A percentile compares a stretch with the other conserved stretches of the same genome.
Conservation (phyloP, 106 monocot genomes). For the Agapanthus africanus region DNA sequence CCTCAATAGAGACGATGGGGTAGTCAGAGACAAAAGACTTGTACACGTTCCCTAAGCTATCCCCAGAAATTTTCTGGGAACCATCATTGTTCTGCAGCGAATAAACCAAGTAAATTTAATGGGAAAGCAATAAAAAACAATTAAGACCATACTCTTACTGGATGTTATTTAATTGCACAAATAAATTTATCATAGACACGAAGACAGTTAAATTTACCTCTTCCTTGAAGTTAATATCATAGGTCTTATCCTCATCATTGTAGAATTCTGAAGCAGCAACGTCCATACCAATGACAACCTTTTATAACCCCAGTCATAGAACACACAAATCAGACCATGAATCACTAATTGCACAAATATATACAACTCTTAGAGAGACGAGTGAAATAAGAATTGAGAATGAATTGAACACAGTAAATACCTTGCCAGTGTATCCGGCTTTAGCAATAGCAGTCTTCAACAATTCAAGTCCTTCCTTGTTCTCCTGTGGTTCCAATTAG, state of each 20-base stretch:
- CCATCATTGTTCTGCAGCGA: slow-evolving; percentile 85
- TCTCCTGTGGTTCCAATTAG: slow-evolving; percentile 31
- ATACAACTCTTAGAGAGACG: too few species aligned
- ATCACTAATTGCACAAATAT: too few species aligned
- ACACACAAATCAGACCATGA: too few species aligned
- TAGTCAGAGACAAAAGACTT: slow-evolving; percentile 87
- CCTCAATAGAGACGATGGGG: slow-evolving; percentile 96
- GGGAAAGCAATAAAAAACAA: not conserved
- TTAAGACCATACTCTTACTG: too few species aligned
- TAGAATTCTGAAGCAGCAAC: slow-evolving; percentile 98
- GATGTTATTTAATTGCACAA: too few species aligned
- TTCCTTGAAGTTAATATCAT: slow-evolving; percentile 89
- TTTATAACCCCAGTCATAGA: not conserved
- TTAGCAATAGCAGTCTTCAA: slow-evolving; percentile 83
- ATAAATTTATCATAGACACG: not conserved
- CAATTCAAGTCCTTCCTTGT: slow-evolving; percentile 77
- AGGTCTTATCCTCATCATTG: slow-evolving; percentile 71
- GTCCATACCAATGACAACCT: slow-evolving; percentile 99
- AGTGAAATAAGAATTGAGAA: too few species aligned
- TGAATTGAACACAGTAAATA: too few species aligned
- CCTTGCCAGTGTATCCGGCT: slow-evolving; percentile 74
- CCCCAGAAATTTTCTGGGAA: slow-evolving; percentile 94
- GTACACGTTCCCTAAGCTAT: slow-evolving; percentile 77
- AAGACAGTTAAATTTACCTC: slow-evolving; percentile 40
- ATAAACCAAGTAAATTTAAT: slow-evolving; percentile 3